A percentile compares a stretch with the other conserved stretches of the same genome.
Evolutionary conservation across 768 basidiomycete species (phyloP).

Genomic region (Gymnopilus junonius): DNA sequence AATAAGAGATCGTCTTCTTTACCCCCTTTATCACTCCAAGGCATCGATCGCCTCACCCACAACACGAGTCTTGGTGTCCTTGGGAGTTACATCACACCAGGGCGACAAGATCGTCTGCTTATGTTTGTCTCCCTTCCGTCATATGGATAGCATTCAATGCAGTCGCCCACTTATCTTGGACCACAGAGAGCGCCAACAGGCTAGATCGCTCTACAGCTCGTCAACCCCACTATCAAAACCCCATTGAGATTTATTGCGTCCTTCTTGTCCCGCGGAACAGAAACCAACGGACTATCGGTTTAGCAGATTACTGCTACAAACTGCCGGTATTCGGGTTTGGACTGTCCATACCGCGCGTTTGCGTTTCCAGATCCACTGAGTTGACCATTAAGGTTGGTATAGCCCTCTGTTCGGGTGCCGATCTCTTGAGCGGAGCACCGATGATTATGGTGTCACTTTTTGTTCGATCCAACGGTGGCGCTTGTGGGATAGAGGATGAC

Average conservation of each 20-base stretch:
- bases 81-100: not conserved
- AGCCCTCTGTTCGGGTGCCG: conserved; percentile 20
- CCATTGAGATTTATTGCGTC: not conserved
- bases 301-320: conserved; percentile 21
- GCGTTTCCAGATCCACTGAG: conserved; percentile 32
- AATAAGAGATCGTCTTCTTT: not conserved
- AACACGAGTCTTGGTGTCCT: conserved; percentile 15
- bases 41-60: conserved; percentile 18
- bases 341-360: conserved; percentile 41
- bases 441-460: conserved; percentile 15
- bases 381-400: conserved; percentile 36
- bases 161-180: not conserved
- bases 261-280: not conserved
- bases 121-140: not conserved
- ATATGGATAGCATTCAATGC: not conserved
- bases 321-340: conserved; percentile 35
- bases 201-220: not conserved
- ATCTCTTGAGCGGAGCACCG: conserved; percentile 5
- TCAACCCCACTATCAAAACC: not conserved
- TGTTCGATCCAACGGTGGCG: conserved; percentile 11
- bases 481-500: conserved; percentile 11
- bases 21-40: not conserved
- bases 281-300: not conserved
- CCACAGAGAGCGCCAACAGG: not conserved
- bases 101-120: not conserved